Conservation (phyloP, 768 basidiomycete species). For the Galerina marginata region DNA sequence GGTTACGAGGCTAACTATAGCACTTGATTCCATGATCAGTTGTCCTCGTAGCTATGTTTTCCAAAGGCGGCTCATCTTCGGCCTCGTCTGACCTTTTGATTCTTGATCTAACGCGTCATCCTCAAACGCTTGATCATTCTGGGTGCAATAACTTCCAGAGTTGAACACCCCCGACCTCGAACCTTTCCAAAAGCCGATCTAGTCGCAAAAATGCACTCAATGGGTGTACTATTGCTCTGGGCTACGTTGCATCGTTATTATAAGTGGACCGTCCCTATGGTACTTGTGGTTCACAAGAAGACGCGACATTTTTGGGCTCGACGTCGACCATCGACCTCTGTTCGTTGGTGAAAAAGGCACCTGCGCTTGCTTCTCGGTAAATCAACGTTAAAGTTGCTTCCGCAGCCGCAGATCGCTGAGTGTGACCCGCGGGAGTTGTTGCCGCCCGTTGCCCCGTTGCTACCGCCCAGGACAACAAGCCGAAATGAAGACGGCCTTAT, state of each 20-base stretch:
- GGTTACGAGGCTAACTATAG: constrained; percentile 17
- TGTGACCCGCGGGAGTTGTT: constrained; percentile 4
- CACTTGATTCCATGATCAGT: constrained; percentile 11
- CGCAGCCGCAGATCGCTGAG: background rate
- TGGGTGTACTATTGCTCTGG: too few species aligned
- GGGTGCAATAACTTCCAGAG: background rate
- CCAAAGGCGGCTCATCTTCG: background rate
- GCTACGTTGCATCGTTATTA: too few species aligned
- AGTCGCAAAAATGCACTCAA: background rate
- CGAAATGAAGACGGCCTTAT: background rate
- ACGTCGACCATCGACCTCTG: background rate
- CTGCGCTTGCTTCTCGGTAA: background rate
- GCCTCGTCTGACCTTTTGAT: constrained; percentile 1
- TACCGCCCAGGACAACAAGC: background rate
- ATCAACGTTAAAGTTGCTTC: background rate
- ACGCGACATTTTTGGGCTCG: too few species aligned
- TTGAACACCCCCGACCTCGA: constrained; percentile 39
- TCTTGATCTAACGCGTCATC: background rate
- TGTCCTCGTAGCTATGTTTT: background rate
- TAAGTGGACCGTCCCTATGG: too few species aligned
- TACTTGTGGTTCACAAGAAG: too few species aligned
- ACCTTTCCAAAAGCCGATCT: background rate
- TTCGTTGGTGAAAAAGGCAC: background rate
- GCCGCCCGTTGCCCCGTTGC: background rate
- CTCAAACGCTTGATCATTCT: background rate